Percentiles rank a stretch among this genome's conserved stretches.
Conservation (phyloP, 306 rosid species). For the Sphenostylis stenocarpa region DNA sequence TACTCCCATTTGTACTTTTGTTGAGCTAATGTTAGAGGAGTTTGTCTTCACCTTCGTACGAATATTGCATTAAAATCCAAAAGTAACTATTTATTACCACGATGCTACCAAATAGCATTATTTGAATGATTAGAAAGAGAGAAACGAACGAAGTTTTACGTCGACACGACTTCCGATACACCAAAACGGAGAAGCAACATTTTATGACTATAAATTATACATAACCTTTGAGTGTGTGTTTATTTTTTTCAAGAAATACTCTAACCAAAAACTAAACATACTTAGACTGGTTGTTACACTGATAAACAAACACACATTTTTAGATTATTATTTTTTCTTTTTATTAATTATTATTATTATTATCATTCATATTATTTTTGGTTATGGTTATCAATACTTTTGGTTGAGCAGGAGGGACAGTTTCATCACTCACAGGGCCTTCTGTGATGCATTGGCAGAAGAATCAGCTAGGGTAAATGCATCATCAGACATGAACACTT, state of each 20-base stretch:
- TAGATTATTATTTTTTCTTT: not conserved
- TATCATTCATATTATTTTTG: not conserved
- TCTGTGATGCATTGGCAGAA: conserved; percentile 94
- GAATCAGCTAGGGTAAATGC: conserved; percentile 87
- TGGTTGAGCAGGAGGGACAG: conserved; percentile 76
- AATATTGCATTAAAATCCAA: not conserved
- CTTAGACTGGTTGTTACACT: not conserved
- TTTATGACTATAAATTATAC: not conserved
- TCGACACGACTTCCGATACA: not conserved
- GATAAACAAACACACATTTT: not conserved
- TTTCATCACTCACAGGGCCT: conserved; percentile 90
- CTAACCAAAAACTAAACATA: not conserved
- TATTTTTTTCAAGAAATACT: not conserved
- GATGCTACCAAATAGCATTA: not conserved
- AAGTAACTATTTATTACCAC: not conserved
- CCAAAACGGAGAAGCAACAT: not conserved
- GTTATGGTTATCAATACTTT: not conserved
- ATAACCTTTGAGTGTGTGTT: not conserved
- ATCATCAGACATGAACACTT: conserved; percentile 48
- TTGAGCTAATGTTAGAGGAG: not conserved
- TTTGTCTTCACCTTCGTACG: not conserved
- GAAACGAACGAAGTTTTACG: not conserved
- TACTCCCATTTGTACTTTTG: conserved; percentile 24
- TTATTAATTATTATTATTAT: not conserved
- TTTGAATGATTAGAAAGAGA: not conserved